Evolutionary conservation across 2,329 filamentous ascomycete genomes (phyloP), one percentile per base, ranked within the genome.

Genomic region (Claviceps sp.): DNA sequence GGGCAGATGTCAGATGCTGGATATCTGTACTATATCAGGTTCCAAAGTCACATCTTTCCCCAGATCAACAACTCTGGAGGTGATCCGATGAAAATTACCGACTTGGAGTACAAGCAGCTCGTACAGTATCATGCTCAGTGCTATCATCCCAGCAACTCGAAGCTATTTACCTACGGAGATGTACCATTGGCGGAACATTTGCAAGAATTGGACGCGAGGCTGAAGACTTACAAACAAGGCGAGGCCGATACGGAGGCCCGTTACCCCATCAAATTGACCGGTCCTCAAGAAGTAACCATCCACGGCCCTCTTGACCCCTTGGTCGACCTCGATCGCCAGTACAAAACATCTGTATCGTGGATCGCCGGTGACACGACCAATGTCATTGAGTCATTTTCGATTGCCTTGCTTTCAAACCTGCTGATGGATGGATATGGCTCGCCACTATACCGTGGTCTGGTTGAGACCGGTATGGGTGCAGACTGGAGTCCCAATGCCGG

Each of bases 1-100:
- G 93, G 93, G 0, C 90, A 96, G 64, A 95, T 97, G 84, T 97
- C 93, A 2, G 93, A 98, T 66, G 89, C 91, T 6, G 89, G 89
- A 58, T 98, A 98, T 62, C 74, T 97, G 1, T 98, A 88, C 72
- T 97, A 96, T 67, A 95, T 96, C 59, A 80, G 85, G 50, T 98
- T 95, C 68, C 89, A 95, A 64, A 89, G 97, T 61, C 85, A 93
- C 65, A 88, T 98, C 51, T 93, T 95, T 64, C 93, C 93, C 0
- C 85, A 85, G 40, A 85, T 98, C 66, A 87, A 98, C 71, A 97
- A 98, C 70, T 97, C 91, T 1, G 93, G 93, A 37, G 93, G 93
- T 51, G 93, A 98, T 64, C 93, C 93, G 0, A 85, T 93, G 62
- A 94, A 91, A 68, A 98, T 98, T 61, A 96, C 93, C 34, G 88